Percentiles rank a stretch among this genome's conserved stretches.
These are phyloP conservation scores for Withania somnifera DNA, from an alignment of 305 asterid genomes.

Conservation along the genomic window DNA sequence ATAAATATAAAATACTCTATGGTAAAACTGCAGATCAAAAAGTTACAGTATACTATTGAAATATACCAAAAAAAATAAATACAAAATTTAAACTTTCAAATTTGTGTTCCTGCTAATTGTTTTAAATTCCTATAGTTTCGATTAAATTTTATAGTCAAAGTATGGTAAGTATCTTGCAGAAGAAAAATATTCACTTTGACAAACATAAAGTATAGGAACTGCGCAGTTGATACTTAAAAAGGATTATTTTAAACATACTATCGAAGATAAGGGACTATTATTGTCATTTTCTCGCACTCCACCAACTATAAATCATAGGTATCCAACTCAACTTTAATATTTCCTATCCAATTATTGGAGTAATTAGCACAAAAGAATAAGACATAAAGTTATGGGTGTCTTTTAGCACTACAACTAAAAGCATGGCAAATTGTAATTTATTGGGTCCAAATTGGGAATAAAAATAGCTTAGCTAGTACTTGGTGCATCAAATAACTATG, in stretches of 20 bases:
- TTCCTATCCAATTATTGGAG: not conserved
- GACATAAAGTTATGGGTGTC: not conserved
- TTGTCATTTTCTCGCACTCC: not conserved
- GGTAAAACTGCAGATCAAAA: too few species aligned
- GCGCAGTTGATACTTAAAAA: not conserved
- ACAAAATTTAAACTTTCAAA: not conserved
- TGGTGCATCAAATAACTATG: slow-evolving; percentile 11
- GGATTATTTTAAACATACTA: not conserved
- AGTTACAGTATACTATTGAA: not conserved
- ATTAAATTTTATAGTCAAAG: not conserved
- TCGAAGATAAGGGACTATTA: not conserved
- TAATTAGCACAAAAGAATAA: not conserved
- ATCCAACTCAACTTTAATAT: not conserved
- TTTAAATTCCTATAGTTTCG: not conserved
- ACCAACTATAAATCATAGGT: not conserved
- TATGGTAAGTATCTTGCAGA: not conserved
- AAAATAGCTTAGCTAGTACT: slow-evolving; percentile 10
- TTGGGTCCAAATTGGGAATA: slow-evolving; percentile 22
- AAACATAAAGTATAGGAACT: not conserved
- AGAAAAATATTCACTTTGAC: not conserved
- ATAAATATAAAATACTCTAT: too few species aligned
- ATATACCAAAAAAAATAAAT: not conserved
- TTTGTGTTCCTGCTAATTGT: not conserved
- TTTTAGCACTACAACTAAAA: too few species aligned
- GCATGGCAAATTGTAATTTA: not conserved